Evolutionary conservation across 345 rosid genomes (phyloP), one percentile per base, ranked within the genome.

Genomic region (Cardamine occulta): DNA sequence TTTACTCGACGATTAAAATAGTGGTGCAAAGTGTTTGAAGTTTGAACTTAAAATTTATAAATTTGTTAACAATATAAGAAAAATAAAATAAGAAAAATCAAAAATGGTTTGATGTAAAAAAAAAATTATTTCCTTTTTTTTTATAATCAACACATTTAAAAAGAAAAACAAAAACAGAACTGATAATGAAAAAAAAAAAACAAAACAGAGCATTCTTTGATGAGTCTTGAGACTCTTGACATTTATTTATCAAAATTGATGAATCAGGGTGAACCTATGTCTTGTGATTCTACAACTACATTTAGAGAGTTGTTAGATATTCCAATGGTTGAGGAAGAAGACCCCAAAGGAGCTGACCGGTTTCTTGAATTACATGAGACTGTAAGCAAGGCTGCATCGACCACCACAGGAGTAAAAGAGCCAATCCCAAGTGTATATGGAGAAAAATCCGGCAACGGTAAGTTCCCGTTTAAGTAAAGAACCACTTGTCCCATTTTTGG

Each of bases 401-500:
- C 66, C 23, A 77, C 72, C 2, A 77, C 72, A 1, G 72, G 80
- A 71, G 67, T 64, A 64, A 77, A 77, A 0, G 80, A 55, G 5
- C 81, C 77, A 4, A 79, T 73, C 13, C 78, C 82, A 12, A 74
- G 45, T 11, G 78, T 67, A 12, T 61, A 61, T 2, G 82, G 82
- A 1, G 74, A 59, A 17, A 78, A 73, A 1, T 73, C 82, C 3
- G 70, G 78, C 7, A 79, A 68, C 4, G 74, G 64, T 10, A 44
- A 44, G 42, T 73, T 73, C 53, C 13, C 35, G n/a, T 18, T 68
- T 35, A 79, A 55, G 59, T 34, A 79, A 7, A 73, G 79, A 37
- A 79, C 60, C 47, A 79, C 78, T 67, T 79, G 82, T 55, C 53
- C 74, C 82, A 79, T 74, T 9, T 35, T 56, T 32, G 89, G 89